Percentiles rank a stretch among this genome's conserved stretches.
Evolutionary conservation across 1,284 basidiomycete species (phyloP).

Genomic region (Boletus sp.): DNA sequence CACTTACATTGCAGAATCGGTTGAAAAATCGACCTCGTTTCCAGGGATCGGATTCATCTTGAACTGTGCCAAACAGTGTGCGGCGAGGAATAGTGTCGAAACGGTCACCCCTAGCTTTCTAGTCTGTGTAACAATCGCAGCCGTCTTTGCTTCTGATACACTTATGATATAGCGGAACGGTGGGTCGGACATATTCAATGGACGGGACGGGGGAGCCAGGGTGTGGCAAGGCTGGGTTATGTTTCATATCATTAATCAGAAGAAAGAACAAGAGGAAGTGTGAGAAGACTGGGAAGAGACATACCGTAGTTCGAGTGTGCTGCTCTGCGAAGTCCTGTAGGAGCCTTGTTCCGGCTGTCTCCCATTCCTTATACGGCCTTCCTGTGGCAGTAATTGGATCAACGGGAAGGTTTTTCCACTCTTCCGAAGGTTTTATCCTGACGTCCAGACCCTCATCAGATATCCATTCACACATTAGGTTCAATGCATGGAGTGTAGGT

Average conservation of each 20-base stretch:
- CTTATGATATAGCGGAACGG: slow-evolving; percentile 3
- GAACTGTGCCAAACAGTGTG: slow-evolving; percentile 19
- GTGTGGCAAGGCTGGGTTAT: slow-evolving; percentile 13
- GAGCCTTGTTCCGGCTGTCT: slow-evolving; percentile 5
- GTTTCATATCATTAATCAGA: neutral
- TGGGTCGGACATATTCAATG: slow-evolving; percentile 13
- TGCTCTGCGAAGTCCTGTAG: slow-evolving; percentile 10
- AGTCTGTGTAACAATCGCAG: slow-evolving; percentile 8
- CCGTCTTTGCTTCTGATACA: slow-evolving; percentile 11
- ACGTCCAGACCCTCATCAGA: too few relatives aligned
- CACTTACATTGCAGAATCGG: slow-evolving; percentile 11
- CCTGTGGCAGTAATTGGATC: slow-evolving; percentile 22
- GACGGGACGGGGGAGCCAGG: slow-evolving; percentile 12
- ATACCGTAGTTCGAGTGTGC: slow-evolving; percentile 8
- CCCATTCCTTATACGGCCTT: slow-evolving; percentile 15
- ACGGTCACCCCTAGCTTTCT: slow-evolving; percentile 18
- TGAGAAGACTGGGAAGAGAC: neutral
- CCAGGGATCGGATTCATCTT: slow-evolving; percentile 22
- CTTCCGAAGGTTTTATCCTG: slow-evolving; percentile 2
- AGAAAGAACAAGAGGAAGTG: neutral
- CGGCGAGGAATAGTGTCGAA: slow-evolving; percentile 20
- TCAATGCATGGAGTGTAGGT: too few relatives aligned
- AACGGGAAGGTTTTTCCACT: slow-evolving; percentile 26
- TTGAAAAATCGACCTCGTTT: slow-evolving; percentile 20
- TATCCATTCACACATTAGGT: too few relatives aligned